Conservation (phyloP, 352 stramenopile species). For the Phytophthora pistaciae region DNA sequence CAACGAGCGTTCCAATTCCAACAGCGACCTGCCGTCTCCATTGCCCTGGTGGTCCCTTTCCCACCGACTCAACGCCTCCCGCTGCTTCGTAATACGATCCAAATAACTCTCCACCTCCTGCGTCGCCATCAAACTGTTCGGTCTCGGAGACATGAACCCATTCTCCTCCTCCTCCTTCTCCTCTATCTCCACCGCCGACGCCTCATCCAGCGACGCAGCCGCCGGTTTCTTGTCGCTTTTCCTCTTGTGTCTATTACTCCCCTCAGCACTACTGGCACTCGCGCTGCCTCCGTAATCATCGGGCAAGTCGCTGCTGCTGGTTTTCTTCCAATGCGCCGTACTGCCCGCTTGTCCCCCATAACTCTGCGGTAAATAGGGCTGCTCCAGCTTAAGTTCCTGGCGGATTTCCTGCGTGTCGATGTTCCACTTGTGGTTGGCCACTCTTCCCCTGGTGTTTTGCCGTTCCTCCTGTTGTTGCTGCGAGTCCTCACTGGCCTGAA, state of each 20-base stretch:
- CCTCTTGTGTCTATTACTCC: not conserved
- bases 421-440: slow-evolving; percentile 76
- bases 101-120: slow-evolving; percentile 66
- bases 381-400: slow-evolving; percentile 51
- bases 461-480: slow-evolving; percentile 19
- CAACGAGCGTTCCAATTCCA: slow-evolving; percentile 34
- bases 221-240: slow-evolving; percentile 15
- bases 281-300: slow-evolving; percentile 41
- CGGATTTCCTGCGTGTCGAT: slow-evolving; percentile 72
- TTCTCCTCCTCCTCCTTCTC: slow-evolving; percentile 3
- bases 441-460: slow-evolving; percentile 42
- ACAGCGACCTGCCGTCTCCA: slow-evolving; percentile 19
- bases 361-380: slow-evolving; percentile 40
- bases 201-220: slow-evolving; percentile 21
- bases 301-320: slow-evolving; percentile 51
- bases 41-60: slow-evolving; percentile 36
- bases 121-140: slow-evolving; percentile 46
- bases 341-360: slow-evolving; percentile 23
- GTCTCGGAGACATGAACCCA: slow-evolving; percentile 5
- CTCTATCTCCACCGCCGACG: slow-evolving; percentile 15
- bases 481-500: not conserved
- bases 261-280: slow-evolving; percentile 3
- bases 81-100: slow-evolving; percentile 58
- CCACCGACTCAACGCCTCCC: slow-evolving; percentile 59
- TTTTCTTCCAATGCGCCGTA: slow-evolving; percentile 37